Evolutionary conservation across 73 alveolate species (phyloP), one percentile per base, ranked within the genome.

Genomic region (Blepharisma stoltei): DNA sequence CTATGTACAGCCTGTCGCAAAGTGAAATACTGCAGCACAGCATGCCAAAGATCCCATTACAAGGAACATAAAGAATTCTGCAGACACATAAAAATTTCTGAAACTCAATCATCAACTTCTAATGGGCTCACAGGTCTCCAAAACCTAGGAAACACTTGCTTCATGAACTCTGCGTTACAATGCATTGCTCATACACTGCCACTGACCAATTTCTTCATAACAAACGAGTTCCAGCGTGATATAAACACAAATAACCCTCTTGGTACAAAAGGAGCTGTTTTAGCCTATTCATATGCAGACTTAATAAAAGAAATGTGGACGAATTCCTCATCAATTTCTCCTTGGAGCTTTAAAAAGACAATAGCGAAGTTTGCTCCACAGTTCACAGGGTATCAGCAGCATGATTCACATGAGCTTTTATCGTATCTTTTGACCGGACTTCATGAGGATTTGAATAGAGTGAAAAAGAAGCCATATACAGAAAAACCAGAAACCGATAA

Each of bases 91-190:
- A 47, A 54, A 46, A 53, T 38, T 46, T 8, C 78, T 45, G 27
- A 54, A 52, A 48, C 65, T 76, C 9, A 55, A 54, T 7, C 38
- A 71, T 50, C 70, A 41, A 1, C 41, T 32, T 32, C 41, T 32
- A 32, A 32, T 32, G 98, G 98, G 43, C 75, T 91, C 21, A 80
- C 91, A 78, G 99, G 99, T 7, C 83, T 97, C 38, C 54, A 87
- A 7, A 97, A 97, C 79, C 86, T 97, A 75, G 99, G 99, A 20
- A 95, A 93, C 86, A 95, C 99, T 27, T 97, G 99, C 86, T 97
- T 93, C 83, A 97, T 97, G 99, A 92, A 95, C 78, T 88, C 99
- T 0, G 90, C 97, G 41, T 87, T 97, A 11, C 90, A 97, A 83
- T 97, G 99, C 50, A 70, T 97, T 54, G 80, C 93, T 66, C 87